phyloP scores from a whole-genome alignment of 192 early-diverging fungal genomes.

The Coemansia sp. region DNA sequence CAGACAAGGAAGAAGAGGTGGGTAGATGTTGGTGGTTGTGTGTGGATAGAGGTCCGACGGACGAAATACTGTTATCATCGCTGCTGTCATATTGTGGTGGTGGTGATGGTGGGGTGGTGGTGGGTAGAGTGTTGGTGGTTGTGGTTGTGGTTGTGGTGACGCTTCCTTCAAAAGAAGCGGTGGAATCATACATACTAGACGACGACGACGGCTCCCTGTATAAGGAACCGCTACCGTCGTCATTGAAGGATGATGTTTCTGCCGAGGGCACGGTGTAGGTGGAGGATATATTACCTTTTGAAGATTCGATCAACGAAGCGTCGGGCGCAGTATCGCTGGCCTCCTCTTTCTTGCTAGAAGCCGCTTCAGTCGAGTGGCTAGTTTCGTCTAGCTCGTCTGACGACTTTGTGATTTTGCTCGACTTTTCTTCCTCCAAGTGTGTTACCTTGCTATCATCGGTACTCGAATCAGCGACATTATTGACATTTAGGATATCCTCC shows the following conservation, averaged over 20 bases:
- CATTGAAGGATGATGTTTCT: neutral
- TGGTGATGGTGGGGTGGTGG: neutral
- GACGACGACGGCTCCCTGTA: neutral
- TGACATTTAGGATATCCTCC: neutral
- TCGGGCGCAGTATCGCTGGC: neutral
- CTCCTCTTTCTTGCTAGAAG: neutral
- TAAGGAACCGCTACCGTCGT: neutral
- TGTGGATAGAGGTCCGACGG: neutral
- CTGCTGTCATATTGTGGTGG: neutral
- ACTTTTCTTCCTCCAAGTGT: neutral
- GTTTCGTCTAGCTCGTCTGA: neutral
- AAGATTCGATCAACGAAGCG: neutral
- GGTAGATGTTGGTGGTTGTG: neutral
- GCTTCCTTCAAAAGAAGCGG: neutral
- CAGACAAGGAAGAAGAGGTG: neutral
- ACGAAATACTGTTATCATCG: neutral
- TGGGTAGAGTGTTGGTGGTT: neutral
- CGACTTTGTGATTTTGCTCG: neutral
- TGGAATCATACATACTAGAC: neutral
- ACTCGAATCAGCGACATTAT: neutral
- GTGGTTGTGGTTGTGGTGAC: neutral
- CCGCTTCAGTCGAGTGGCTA: neutral
- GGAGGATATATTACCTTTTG: conserved; percentile 3
- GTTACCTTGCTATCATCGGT: neutral
- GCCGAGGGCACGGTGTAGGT: neutral